Conservation (phyloP, 495 filamentous ascomycete genomes). For the Aspergillus conjunctus region DNA sequence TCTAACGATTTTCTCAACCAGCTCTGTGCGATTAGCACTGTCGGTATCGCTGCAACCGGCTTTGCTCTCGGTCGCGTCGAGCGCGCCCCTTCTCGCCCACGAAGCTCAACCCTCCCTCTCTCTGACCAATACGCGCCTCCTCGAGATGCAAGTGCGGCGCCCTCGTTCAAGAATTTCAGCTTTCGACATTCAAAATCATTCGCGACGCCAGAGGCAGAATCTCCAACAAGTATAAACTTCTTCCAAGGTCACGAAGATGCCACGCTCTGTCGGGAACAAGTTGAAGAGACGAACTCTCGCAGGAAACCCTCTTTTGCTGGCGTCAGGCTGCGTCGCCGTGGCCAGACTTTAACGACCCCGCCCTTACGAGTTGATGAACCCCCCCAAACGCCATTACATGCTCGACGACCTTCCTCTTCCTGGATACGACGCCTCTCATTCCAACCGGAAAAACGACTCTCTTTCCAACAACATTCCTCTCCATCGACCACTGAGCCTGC, state of each 20-base stretch:
- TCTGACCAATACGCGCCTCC: conserved; percentile 27
- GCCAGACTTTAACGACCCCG: conserved; percentile 44
- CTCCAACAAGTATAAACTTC: conserved; percentile 14
- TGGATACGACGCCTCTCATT: conserved; percentile 83
- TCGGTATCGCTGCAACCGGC: conserved; percentile 67
- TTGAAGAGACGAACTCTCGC: conserved; percentile 25
- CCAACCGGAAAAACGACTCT: conserved; percentile 65
- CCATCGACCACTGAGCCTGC: conserved; percentile 61
- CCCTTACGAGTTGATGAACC: conserved; percentile 35
- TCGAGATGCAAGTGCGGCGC: conserved; percentile 22
- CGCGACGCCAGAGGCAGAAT: conserved; percentile 23
- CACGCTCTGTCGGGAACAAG: conserved; percentile 8
- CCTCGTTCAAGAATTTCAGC: conserved; percentile 29
- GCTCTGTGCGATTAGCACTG: conserved; percentile 72
- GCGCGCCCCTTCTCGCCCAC: conserved; percentile 32
- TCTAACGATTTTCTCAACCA: conserved; percentile 30
- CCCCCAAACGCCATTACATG: conserved; percentile 39
- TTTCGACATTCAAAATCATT: conserved; percentile 31
- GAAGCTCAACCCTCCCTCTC: conserved; percentile 33
- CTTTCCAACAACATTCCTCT: conserved; percentile 66
- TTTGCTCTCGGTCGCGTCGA: conserved; percentile 64
- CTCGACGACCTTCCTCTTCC: conserved; percentile 59
- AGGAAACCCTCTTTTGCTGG: conserved; percentile 57
- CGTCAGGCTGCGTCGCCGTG: conserved; percentile 43
- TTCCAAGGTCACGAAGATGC: conserved; percentile 17